Base-by-base conservation (phyloP, 257 asterid species). In the Asclepias syriaca region DNA sequence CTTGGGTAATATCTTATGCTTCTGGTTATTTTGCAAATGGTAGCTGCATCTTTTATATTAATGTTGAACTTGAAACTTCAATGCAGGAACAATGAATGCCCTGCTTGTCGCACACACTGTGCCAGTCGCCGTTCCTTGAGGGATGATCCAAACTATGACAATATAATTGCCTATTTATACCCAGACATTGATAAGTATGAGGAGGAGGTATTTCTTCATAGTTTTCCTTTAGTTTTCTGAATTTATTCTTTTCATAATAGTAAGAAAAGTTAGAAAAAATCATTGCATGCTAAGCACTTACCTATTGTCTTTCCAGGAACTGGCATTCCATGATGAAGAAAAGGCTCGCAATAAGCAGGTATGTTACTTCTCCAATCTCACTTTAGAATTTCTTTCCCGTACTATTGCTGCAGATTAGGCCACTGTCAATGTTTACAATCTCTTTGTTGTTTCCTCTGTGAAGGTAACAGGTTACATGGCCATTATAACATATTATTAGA, bases 51-150 rank as follows among this genome's bases (percentile, higher is more conserved):
- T 69, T 69, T 69, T 73, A 48, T 27, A 77, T 72, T 68, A 67
- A 64, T 69, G 53, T 67, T 69, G 37, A 69, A 19, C 40, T 68
- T 64, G 71, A 73, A 73, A 67, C 60, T 66, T 77, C 69, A 74
- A 78, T 81, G 78, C 87, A 92, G 98, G 86, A 95, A 92, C 80
- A 95, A 92, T 71, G 99, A 95, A 83, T 95, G 99, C 80, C 99
- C 99, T 56, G 96, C 99, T 84, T 95, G 99, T 85, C 98, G 99
- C 74, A 92, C 99, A 40, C 99, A 92, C 81, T 95, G 99, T 83
- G 99, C 99, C 69, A 95, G 99, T 87, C 97, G 99, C 72, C 95
- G 98, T 75, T 95, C 99, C 79, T 78, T 92, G 84, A 88, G 99
- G 80, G 98, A 95, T 81, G 99, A 95, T 84, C 99, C 99, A 45